phyloP scores from a whole-genome alignment of 306 rosid genomes.

The Heteromeles arbutifolia region DNA sequence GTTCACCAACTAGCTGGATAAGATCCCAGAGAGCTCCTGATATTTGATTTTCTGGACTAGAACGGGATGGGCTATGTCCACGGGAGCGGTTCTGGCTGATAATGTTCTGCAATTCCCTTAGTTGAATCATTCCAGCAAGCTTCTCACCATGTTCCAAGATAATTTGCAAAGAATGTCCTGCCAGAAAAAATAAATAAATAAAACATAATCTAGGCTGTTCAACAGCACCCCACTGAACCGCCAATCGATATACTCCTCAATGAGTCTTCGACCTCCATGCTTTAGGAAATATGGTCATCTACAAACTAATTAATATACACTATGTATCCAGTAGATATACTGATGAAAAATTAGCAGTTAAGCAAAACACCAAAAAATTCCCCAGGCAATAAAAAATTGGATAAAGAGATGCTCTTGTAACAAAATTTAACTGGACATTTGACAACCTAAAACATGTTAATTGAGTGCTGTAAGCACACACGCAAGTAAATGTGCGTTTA shows the following conservation, averaged over 20 bases:
- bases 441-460: neutral
- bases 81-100: constrained; percentile 67
- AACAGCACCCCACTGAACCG: constrained; percentile 9
- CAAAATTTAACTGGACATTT: neutral
- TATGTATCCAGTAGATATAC: neutral
- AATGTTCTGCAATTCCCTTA: constrained; percentile 77
- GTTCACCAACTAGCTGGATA: constrained; percentile 87
- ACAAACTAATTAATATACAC: constrained; percentile 3
- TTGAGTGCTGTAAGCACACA: constrained; percentile 1
- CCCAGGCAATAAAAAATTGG: neutral
- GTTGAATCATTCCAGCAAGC: constrained; percentile 82
- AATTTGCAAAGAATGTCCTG: constrained; percentile 79
- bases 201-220: constrained; percentile 17
- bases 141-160: constrained; percentile 96
- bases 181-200: constrained; percentile 6
- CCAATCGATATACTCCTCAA: neutral
- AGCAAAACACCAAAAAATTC: neutral
- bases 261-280: constrained; percentile 1
- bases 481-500: constrained; percentile 9
- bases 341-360: constrained; percentile 14
- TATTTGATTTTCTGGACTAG: constrained; percentile 46
- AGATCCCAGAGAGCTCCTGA: constrained; percentile 98
- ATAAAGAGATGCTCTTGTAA: neutral
- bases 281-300: constrained; percentile 4
- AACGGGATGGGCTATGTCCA: constrained; percentile 38